phyloP scores from a whole-genome alignment of 2,329 filamentous ascomycete genomes.

The Ascochyta koolunga region DNA sequence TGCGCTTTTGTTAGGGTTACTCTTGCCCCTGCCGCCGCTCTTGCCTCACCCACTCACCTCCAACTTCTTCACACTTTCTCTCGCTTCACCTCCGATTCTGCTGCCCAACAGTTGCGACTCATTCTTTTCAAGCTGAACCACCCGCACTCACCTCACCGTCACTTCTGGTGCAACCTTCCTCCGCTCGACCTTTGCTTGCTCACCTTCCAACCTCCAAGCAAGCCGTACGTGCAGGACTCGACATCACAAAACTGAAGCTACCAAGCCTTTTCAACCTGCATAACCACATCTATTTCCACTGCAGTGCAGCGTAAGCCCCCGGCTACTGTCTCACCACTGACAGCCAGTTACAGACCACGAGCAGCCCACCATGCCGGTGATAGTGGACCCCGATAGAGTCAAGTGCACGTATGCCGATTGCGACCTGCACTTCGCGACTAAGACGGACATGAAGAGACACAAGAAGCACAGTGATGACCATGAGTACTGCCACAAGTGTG shows the following conservation, averaged over 20 bases:
- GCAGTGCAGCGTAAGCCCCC: too few species aligned
- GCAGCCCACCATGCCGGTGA: slow-evolving; percentile 27
- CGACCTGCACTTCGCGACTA: slow-evolving; percentile 52
- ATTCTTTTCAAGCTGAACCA: neutral
- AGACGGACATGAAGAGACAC: slow-evolving; percentile 57
- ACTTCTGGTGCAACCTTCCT: neutral
- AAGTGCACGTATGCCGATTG: slow-evolving; percentile 57
- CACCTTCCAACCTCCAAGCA: neutral
- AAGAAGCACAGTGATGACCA: slow-evolving; percentile 54
- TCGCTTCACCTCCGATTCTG: neutral
- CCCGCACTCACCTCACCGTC: neutral
- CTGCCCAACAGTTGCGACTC: neutral
- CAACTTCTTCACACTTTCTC: neutral
- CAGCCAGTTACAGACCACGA: neutral
- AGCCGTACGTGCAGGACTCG: neutral
- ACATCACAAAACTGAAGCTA: neutral
- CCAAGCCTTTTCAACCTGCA: too few species aligned
- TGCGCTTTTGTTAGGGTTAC: too few species aligned
- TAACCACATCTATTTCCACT: too few species aligned
- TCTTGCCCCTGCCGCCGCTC: neutral
- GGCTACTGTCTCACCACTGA: neutral
- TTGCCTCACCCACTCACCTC: neutral
- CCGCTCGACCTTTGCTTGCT: neutral
- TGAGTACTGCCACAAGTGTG: slow-evolving; percentile 55
- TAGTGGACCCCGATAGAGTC: slow-evolving; percentile 19